Evolutionary conservation across 2,329 filamentous ascomycete species (phyloP), one percentile per base, ranked within the genome.

Genomic region (Colletotrichum orchidophilum): DNA sequence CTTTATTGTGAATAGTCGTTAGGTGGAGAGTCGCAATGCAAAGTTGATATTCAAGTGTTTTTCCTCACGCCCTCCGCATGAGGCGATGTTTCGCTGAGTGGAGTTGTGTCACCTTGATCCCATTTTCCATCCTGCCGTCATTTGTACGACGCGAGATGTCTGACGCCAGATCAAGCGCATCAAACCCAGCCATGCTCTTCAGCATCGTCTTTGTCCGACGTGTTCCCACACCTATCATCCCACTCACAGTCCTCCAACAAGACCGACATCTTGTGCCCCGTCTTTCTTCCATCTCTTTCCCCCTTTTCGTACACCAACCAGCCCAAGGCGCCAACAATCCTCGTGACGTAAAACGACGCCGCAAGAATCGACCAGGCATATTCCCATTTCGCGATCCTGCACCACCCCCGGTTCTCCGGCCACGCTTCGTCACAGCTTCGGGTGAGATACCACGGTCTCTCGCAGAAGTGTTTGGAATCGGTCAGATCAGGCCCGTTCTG

Each of bases 371-470:
- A 15, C 63, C 68, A 53, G 1, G 11, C 26, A 21, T 58, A 63
- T 26, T 35, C 53, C 52, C 52, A 26, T 13, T 63, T 42, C 2
- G 52, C 42, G 35, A 68, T 12, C 33, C 18, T 7, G 1, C 52
- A 68, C 27, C 58, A 49, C 2, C 21, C 21, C 1, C 26, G 58
- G 6, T 58, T 49, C n/a, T 24, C 24, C 8, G 3, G 12, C 57
- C 52, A 68, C 5, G 27, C n/a, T 5, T 57, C 26, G 39, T 53
- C 58, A 58, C 78, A 80, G 8, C 68, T 63, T 3, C 71, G 74
- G 3, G 57, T 66, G 9, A 80, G 72, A 59, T 80, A 78, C 77
- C 76, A 78, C 8, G 78, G 75, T n/a, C 68, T 66, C 9, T 61
- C 27, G 57, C 77, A 78, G 29, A 64, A 54, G 9, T 78, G 75